phyloP scores from a whole-genome alignment of 805 yeast species.

The Zygotorulaspora sp. region DNA sequence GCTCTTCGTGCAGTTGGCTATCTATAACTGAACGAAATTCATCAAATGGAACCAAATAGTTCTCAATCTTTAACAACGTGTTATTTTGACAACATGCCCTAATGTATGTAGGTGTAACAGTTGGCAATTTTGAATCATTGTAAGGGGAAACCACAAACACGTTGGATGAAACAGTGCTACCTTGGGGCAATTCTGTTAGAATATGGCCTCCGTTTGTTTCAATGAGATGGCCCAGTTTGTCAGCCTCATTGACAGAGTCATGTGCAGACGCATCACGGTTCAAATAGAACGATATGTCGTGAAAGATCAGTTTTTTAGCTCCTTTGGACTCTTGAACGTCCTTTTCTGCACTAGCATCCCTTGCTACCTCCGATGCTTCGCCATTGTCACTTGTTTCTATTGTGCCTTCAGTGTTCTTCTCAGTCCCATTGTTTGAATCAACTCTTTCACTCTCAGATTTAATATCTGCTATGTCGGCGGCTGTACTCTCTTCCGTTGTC shows the following conservation, averaged over 20 bases:
- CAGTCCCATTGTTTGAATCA: neutral
- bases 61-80: slow-evolving; percentile 18
- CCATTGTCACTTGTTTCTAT: no score
- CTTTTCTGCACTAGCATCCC: neutral
- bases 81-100: slow-evolving; percentile 26
- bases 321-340: neutral
- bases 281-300: slow-evolving; percentile 21
- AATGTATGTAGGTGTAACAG: slow-evolving; percentile 32
- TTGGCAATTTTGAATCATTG: slow-evolving; percentile 28
- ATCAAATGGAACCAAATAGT: slow-evolving; percentile 31
- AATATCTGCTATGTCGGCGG: neutral
- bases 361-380: neutral
- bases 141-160: slow-evolving; percentile 31
- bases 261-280: slow-evolving; percentile 26
- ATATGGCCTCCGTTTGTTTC: slow-evolving; percentile 26
- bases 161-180: slow-evolving; percentile 8
- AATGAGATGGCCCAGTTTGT: slow-evolving; percentile 20
- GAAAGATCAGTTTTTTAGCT: slow-evolving; percentile 4
- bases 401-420: neutral
- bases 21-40: slow-evolving; percentile 27
- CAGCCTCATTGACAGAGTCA: slow-evolving; percentile 23
- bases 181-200: slow-evolving; percentile 20
- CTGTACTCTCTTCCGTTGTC: neutral
- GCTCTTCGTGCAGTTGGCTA: slow-evolving; percentile 21
- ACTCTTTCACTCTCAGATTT: neutral